Conservation (phyloP, 768 basidiomycete species). For the Calocybe cyanea region DNA sequence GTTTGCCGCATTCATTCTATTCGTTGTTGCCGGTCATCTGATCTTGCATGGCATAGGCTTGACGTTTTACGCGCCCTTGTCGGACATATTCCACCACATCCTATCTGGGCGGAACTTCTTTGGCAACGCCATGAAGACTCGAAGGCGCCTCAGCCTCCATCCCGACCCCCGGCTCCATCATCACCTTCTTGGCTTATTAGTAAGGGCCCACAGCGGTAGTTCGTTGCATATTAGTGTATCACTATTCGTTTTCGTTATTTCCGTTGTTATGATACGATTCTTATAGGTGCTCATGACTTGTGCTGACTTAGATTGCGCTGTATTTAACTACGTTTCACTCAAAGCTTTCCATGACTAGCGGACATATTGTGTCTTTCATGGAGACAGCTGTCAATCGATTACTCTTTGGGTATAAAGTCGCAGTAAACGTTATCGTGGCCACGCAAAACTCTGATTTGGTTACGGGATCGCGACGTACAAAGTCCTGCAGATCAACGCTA, state of each 20-base stretch:
- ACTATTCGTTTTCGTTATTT: background rate
- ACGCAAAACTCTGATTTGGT: too few species aligned
- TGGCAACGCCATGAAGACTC: conserved; percentile 76
- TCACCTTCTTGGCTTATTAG: conserved; percentile 17
- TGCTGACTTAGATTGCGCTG: conserved; percentile 3
- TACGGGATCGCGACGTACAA: too few species aligned
- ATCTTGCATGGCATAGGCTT: conserved; percentile 50
- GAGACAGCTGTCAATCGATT: too few species aligned
- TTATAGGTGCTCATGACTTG: background rate
- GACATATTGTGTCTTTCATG: too few species aligned
- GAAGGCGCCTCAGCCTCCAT: conserved; percentile 8
- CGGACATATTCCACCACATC: conserved; percentile 88
- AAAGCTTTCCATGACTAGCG: background rate
- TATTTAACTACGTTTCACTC: background rate
- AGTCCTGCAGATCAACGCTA: too few species aligned
- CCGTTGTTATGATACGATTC: background rate
- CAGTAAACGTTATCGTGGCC: too few species aligned
- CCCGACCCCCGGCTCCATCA: conserved; percentile 8
- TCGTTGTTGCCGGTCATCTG: background rate
- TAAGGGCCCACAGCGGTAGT: conserved; percentile 19
- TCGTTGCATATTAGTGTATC: background rate
- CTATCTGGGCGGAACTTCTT: conserved; percentile 88
- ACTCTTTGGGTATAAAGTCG: too few species aligned
- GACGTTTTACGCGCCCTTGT: conserved; percentile 80
- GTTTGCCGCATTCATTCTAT: conserved; percentile 39